Base-by-base conservation (phyloP, 2,329 filamentous ascomycete species). In the Colletotrichum caudatum region DNA sequence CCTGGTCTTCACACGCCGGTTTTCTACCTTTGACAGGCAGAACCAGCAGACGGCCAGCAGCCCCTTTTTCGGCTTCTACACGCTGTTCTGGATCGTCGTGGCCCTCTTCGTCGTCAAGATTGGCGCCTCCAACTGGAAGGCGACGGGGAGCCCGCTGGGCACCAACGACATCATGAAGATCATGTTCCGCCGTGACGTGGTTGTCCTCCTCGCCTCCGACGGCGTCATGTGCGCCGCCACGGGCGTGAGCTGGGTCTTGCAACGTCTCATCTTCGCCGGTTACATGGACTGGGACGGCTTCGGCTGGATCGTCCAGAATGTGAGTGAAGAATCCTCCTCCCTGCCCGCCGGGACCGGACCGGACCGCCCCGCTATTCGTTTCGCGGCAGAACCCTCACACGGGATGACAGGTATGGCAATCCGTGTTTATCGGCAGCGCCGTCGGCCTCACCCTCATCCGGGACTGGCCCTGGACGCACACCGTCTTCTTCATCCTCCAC, bases 401-500 rank as follows among this genome's bases (percentile, higher is more conserved):
- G 12, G 7, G 16, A n/a, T 59, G 7, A 29, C 59, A 89, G 87
- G 74, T 92, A 1, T 95, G 92, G 92, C 91, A 95, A 81, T 83
- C 85, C 0, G 73, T 84, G 18, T 94, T 91, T 75, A 86, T 94
- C 14, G 85, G 82, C 5, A 84, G 84, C 11, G 87, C 92, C 4
- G 82, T 94, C 6, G 88, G 86, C 63, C 89, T 92, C 82, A 91
- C 92, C 0, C 86, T 92, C 61, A 86, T 90, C 77, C 87, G 92
- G 5, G 89, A 94, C 62, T 95, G 93, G 93, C 91, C 92, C 1
- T 95, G 93, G 93, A 93, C 93, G 18, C 93, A 94, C 76, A 93
- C 92, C 1, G 91, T 94, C 23, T 94, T 93, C 79, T 92, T 93
- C 62, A 90, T 93, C 12, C 82, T 95, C 23, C 92, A 95, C 77